Percentiles rank a stretch among this genome's conserved stretches.
phyloP scores from a whole-genome alignment of 192 early-diverging fungal species.

The Thoreauomyces humboldtii region DNA sequence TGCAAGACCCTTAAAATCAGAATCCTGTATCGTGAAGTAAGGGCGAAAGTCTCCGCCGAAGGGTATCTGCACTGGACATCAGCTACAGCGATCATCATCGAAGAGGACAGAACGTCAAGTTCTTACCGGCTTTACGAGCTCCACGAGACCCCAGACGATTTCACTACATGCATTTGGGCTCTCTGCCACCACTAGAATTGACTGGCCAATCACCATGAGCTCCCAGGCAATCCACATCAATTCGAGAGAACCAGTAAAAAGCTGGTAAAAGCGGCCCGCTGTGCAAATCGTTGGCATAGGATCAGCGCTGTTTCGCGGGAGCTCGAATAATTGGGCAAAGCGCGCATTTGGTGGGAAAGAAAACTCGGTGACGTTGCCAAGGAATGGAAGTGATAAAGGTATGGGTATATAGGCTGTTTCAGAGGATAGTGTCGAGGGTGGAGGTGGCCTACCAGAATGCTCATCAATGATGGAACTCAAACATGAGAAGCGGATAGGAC shows the following conservation, averaged over 20 bases:
- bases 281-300: slow-evolving; percentile 49
- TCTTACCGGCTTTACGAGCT: slow-evolving; percentile 87
- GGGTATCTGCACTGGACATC: slow-evolving; percentile 70
- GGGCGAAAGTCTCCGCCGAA: slow-evolving; percentile 97
- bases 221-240: slow-evolving; percentile 93
- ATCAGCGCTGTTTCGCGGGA: slow-evolving; percentile 26
- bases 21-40: slow-evolving; percentile 95
- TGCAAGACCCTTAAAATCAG: slow-evolving; percentile 78
- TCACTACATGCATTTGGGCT: slow-evolving; percentile 85
- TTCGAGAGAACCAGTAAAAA: slow-evolving; percentile 77
- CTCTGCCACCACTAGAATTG: slow-evolving; percentile 84
- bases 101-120: background rate
- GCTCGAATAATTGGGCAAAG: slow-evolving; percentile 61
- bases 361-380: slow-evolving; percentile 21
- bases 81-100: background rate
- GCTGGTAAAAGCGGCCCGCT: slow-evolving; percentile 67
- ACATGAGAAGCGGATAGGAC: background rate
- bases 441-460: slow-evolving; percentile 42
- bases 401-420: slow-evolving; percentile 34
- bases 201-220: slow-evolving; percentile 86
- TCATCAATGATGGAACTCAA: background rate
- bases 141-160: slow-evolving; percentile 77
- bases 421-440: slow-evolving; percentile 31
- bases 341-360: slow-evolving; percentile 57
- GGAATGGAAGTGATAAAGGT: slow-evolving; percentile 32